phyloP scores from a whole-genome alignment of 2,329 filamentous ascomycete genomes.

The Arthrobotrys conoides region DNA sequence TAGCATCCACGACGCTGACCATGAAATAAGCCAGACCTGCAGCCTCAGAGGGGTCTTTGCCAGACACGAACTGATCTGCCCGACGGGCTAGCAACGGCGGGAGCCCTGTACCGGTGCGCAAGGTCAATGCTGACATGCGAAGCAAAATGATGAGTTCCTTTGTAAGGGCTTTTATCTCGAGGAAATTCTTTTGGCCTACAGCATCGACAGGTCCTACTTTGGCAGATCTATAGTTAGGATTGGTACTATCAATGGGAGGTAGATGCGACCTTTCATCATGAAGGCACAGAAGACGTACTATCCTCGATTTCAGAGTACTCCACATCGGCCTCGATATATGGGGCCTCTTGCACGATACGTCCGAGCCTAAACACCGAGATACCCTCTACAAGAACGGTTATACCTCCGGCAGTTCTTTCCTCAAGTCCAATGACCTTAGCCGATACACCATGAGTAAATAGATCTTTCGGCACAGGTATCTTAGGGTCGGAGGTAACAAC shows the following conservation, averaged over 20 bases:
- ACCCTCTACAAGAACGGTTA: slow-evolving; percentile 89
- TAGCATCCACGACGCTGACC: slow-evolving; percentile 89
- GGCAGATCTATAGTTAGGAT: slow-evolving; percentile 57
- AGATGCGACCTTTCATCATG: neutral
- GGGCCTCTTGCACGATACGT: slow-evolving; percentile 80
- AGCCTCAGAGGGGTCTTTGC: slow-evolving; percentile 85
- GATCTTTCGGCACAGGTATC: slow-evolving; percentile 70
- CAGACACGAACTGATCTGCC: slow-evolving; percentile 87
- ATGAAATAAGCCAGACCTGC: slow-evolving; percentile 94
- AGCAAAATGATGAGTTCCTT: slow-evolving; percentile 88
- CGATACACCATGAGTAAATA: slow-evolving; percentile 86
- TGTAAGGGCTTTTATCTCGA: slow-evolving; percentile 84
- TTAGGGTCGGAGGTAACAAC: slow-evolving; percentile 40
- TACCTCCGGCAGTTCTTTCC: slow-evolving; percentile 73
- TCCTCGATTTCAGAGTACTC: slow-evolving; percentile 67
- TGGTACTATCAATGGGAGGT: slow-evolving; percentile 31
- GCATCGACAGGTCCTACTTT: slow-evolving; percentile 76
- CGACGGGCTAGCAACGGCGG: slow-evolving; percentile 88
- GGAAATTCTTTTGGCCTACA: slow-evolving; percentile 72
- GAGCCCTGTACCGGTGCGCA: slow-evolving; percentile 74
- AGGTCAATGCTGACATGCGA: slow-evolving; percentile 78
- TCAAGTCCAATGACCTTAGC: slow-evolving; percentile 84
- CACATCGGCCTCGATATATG: slow-evolving; percentile 88
- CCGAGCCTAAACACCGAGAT: slow-evolving; percentile 82
- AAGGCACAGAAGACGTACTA: slow-evolving; percentile 12